A percentile compares a stretch with the other conserved stretches of the same genome.
Evolutionary conservation across 176 grass and related monocot species (phyloP).

Genomic region (Raddia guianensis): DNA sequence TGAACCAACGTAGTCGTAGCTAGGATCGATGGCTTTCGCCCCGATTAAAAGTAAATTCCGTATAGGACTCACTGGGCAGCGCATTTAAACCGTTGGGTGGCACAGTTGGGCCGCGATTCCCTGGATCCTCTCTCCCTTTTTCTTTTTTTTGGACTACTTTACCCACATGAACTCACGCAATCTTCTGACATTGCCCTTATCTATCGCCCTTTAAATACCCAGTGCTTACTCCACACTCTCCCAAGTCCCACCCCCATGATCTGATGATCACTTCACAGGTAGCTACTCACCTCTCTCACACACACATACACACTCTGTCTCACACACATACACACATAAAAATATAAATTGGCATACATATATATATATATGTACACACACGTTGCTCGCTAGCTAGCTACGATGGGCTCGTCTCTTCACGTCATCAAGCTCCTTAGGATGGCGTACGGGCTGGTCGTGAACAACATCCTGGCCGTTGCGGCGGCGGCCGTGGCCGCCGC

Average conservation of each 20-base stretch:
- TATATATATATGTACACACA: not conserved
- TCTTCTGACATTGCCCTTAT: not conserved
- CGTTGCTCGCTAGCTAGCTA: not conserved
- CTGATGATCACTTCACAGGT: too few species aligned
- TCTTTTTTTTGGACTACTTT: not conserved
- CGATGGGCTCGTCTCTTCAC: not conserved
- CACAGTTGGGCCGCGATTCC: not conserved
- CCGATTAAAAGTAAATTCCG: not conserved
- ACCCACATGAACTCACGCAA: not conserved
- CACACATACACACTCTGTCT: not conserved
- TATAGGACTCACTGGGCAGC: not conserved
- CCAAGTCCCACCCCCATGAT: not conserved
- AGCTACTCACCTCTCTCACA: too few species aligned
- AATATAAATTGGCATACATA: too few species aligned
- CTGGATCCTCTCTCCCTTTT: too few species aligned
- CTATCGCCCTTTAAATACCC: not conserved
- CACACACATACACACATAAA: not conserved
- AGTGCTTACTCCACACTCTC: not conserved
- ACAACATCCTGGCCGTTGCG: constrained; percentile 32
- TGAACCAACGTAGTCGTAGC: too few species aligned
- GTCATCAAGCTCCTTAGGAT: constrained; percentile 10
- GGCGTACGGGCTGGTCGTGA: constrained; percentile 20
- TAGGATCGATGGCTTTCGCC: too few species aligned
- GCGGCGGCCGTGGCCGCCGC: not conserved
- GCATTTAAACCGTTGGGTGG: constrained; percentile 28